Conservation (phyloP, 1,139 yeast species). For the Saccharomyces hybrid region DNA sequence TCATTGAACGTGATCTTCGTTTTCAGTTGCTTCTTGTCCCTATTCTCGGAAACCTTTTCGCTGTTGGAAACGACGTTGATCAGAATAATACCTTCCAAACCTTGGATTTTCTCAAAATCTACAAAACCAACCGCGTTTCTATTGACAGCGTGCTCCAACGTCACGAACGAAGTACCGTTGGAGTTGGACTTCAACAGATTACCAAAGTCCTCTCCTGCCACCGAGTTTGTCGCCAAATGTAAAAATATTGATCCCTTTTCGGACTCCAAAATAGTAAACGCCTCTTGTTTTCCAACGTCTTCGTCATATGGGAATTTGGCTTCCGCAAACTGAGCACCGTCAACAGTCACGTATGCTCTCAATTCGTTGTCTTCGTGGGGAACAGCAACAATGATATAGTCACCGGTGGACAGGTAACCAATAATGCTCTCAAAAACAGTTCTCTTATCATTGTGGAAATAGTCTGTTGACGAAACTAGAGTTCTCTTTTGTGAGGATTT, state of each 20-base stretch:
- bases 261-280: conserved; percentile 79
- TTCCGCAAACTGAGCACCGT: conserved; percentile 72
- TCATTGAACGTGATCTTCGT: conserved; percentile 81
- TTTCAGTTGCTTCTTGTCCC: conserved; percentile 48
- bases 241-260: conserved; percentile 67
- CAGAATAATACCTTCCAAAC: conserved; percentile 80
- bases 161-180: conserved; percentile 89
- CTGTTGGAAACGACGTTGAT: conserved; percentile 61
- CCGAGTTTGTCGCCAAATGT: conserved; percentile 65
- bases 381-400: conserved; percentile 66
- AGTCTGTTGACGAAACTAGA: conserved; percentile 48
- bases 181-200: conserved; percentile 82
- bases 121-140: conserved; percentile 68
- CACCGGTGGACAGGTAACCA: conserved; percentile 60
- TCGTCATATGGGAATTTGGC: conserved; percentile 73
- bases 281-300: conserved; percentile 49
- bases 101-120: conserved; percentile 80
- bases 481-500: conserved; percentile 31
- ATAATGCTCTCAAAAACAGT: conserved; percentile 45
- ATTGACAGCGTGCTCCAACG: conserved; percentile 66
- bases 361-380: conserved; percentile 37
- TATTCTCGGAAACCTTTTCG: conserved; percentile 19
- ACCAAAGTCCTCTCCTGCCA: conserved; percentile 57
- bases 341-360: conserved; percentile 66
- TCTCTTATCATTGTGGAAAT: conserved; percentile 37